These are phyloP conservation scores for Paraphaeosphaeria minitans DNA, from an alignment of 2,329 filamentous ascomycete genomes.

Conservation along the genomic window DNA sequence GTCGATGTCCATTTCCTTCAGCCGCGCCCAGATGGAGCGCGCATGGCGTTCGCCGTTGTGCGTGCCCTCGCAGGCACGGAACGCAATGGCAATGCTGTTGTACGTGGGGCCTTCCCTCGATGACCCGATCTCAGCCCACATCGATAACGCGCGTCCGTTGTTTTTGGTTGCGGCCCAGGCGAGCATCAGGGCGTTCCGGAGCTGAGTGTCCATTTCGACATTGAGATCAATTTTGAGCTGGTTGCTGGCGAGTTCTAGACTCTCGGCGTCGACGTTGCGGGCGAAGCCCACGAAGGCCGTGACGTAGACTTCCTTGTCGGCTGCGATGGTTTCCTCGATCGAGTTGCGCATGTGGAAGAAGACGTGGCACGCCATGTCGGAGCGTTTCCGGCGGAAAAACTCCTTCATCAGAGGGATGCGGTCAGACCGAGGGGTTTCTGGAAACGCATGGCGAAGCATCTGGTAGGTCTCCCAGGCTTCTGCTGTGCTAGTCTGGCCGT, in stretches of 20 bases:
- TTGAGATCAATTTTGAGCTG: conserved; percentile 92
- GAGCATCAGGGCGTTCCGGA: conserved; percentile 86
- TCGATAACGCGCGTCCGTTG: conserved; percentile 70
- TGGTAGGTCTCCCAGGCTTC: conserved; percentile 66
- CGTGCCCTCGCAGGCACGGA: conserved; percentile 74
- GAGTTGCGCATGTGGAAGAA: conserved; percentile 95
- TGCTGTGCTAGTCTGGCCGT: conserved; percentile 68
- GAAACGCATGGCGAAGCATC: conserved; percentile 62
- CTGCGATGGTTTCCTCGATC: conserved; percentile 65
- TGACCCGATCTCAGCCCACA: conserved; percentile 83
- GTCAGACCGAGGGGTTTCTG: conserved; percentile 66
- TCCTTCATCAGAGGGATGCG: conserved; percentile 77
- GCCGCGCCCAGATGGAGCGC: conserved; percentile 69
- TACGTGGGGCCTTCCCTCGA: conserved; percentile 87
- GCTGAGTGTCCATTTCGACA: conserved; percentile 73
- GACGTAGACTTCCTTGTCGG: conserved; percentile 76
- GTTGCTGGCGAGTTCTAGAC: conserved; percentile 80
- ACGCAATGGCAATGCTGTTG: conserved; percentile 77
- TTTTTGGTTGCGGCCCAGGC: conserved; percentile 76
- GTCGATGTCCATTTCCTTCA: conserved; percentile 77
- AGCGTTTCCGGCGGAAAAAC: conserved; percentile 77
- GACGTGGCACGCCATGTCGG: conserved; percentile 83
- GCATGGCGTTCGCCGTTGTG: conserved; percentile 53
- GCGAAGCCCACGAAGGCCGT: conserved; percentile 78
- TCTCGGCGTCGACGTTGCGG: conserved; percentile 62